Evolutionary conservation across 805 yeast species (phyloP).

Genomic region (Saccharomycopsis amapae): DNA sequence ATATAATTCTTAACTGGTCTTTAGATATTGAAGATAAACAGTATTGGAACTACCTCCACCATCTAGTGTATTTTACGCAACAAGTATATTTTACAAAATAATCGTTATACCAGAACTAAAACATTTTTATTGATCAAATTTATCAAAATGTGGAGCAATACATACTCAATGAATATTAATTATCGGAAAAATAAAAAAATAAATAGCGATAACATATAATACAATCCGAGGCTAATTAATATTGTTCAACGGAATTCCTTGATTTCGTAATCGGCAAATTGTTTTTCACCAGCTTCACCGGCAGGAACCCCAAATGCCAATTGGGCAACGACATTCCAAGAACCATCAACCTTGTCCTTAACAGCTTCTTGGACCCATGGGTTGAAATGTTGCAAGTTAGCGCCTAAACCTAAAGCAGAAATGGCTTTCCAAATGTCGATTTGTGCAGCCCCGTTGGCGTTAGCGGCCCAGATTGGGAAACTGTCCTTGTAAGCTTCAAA

Average conservation of each 20-base stretch:
- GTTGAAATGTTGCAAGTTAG: conserved; percentile 47
- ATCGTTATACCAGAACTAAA: too few species aligned
- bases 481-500: conserved; percentile 37
- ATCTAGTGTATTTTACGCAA: too few species aligned
- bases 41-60: too few species aligned
- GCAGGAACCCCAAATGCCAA: conserved; percentile 43
- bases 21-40: too few species aligned
- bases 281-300: conserved; percentile 32
- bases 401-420: conserved; percentile 39
- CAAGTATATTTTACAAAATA: too few species aligned
- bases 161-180: too few species aligned
- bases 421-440: conserved; percentile 44
- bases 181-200: too few species aligned
- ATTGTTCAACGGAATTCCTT: conserved; percentile 25
- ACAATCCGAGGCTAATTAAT: too few species aligned
- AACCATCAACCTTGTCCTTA: conserved; percentile 31
- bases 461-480: conserved; percentile 44
- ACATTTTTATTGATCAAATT: too few species aligned
- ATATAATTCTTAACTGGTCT: too few species aligned
- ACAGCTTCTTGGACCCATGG: conserved; percentile 36
- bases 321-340: conserved; percentile 43
- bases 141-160: too few species aligned
- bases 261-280: conserved; percentile 37
- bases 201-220: too few species aligned
- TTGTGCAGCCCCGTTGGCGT: conserved; percentile 44